These are phyloP conservation scores for Naganishia antarctica DNA, from an alignment of 768 basidiomycete species.

Conservation along the genomic window DNA sequence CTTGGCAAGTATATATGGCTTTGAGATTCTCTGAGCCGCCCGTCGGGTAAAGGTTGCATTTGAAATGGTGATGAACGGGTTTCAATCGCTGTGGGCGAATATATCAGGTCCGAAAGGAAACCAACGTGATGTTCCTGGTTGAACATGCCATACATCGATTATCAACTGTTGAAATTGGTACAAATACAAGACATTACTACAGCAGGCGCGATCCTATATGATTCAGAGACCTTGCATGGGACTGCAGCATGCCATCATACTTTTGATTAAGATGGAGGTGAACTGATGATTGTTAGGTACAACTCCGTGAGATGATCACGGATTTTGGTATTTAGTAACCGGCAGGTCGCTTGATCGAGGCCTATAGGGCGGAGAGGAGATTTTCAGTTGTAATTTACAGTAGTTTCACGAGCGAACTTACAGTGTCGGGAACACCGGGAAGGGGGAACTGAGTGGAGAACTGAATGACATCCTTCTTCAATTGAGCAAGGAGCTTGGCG, in stretches of 20 bases:
- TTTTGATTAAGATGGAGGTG: slow-evolving; percentile 12
- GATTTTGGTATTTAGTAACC: slow-evolving; percentile 29
- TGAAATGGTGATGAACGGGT: too few relatives aligned
- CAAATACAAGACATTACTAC: slow-evolving; percentile 18
- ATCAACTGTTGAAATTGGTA: slow-evolving; percentile 23
- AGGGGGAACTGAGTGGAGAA: slow-evolving; percentile 89
- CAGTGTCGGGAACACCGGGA: slow-evolving; percentile 67
- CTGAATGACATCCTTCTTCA: slow-evolving; percentile 68
- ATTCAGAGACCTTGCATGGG: slow-evolving; percentile 16
- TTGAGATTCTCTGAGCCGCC: too few relatives aligned
- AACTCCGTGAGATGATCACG: background rate
- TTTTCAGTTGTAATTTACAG: background rate
- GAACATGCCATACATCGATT: slow-evolving; percentile 22
- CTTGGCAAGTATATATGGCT: too few relatives aligned
- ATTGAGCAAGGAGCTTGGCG: slow-evolving; percentile 62
- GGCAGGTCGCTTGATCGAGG: slow-evolving; percentile 43
- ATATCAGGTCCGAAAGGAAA: too few relatives aligned
- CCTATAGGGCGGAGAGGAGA: slow-evolving; percentile 22
- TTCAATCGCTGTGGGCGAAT: too few relatives aligned
- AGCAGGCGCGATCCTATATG: slow-evolving; percentile 6
- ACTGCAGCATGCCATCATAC: slow-evolving; percentile 8
- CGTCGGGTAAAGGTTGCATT: too few relatives aligned
- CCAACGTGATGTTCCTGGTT: background rate
- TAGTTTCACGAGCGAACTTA: slow-evolving; percentile 36
- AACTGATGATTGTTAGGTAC: too few relatives aligned